Percentiles rank a stretch among this genome's conserved stretches.
These are phyloP conservation scores for Aspergillus taichungensis DNA, from an alignment of 495 filamentous ascomycete species.

Conservation along the genomic window DNA sequence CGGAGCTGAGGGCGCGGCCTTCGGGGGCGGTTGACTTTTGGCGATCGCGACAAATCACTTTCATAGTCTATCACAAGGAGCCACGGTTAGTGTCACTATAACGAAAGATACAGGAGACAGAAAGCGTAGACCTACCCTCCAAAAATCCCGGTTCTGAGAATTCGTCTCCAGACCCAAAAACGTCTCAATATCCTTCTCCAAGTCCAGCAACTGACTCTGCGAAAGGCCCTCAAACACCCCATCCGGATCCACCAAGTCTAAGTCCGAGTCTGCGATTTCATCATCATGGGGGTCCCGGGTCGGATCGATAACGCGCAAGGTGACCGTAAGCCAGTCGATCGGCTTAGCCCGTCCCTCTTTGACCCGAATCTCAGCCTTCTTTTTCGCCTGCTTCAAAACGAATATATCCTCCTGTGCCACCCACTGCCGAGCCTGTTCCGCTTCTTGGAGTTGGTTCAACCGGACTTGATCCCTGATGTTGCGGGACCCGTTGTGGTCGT, in stretches of 20 bases:
- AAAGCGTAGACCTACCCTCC: conserved; percentile 47
- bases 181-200: conserved; percentile 80
- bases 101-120: not conserved
- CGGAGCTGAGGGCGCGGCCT: conserved; percentile 68
- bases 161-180: conserved; percentile 77
- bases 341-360: conserved; percentile 85
- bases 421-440: conserved; percentile 74
- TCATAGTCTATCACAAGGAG: conserved; percentile 51
- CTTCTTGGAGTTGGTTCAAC: conserved; percentile 55
- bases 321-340: conserved; percentile 94
- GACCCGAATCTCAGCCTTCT: conserved; percentile 95
- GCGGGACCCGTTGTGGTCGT: conserved; percentile 21
- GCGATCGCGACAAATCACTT: conserved; percentile 73
- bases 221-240: conserved; percentile 70
- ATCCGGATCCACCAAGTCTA: conserved; percentile 76
- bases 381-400: conserved; percentile 93
- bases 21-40: conserved; percentile 58
- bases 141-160: conserved; percentile 72
- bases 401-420: conserved; percentile 93
- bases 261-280: conserved; percentile 65
- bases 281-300: conserved; percentile 73
- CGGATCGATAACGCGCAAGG: conserved; percentile 76
- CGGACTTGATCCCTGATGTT: conserved; percentile 43
- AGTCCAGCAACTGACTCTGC: conserved; percentile 59
- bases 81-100: conserved; percentile 13